These are phyloP conservation scores for Cryptococcus sp. DNA, from an alignment of 1,284 basidiomycete genomes.

Conservation along the genomic window DNA sequence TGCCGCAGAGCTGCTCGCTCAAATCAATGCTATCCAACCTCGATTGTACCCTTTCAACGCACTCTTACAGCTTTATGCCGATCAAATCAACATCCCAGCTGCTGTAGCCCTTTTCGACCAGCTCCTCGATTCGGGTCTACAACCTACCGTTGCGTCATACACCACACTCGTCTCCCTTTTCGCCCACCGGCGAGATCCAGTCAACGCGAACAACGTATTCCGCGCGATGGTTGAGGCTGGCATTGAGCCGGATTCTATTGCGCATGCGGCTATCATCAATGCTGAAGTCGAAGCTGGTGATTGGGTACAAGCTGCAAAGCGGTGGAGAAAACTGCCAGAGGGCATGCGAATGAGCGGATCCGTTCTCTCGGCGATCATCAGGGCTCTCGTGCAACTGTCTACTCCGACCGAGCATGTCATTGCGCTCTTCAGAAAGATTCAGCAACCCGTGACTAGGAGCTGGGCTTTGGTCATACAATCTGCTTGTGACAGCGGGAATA, in stretches of 20 bases:
- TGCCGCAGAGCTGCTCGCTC: conserved; percentile 18
- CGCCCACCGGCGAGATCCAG: conserved; percentile 65
- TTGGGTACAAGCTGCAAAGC: conserved; percentile 52
- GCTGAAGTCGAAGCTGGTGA: conserved; percentile 79
- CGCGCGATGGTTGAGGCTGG: conserved; percentile 56
- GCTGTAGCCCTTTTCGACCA: conserved; percentile 64
- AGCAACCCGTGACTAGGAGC: conserved; percentile 64
- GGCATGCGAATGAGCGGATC: conserved; percentile 55
- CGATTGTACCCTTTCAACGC: conserved; percentile 52
- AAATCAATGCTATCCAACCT: conserved; percentile 14
- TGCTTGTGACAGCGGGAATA: conserved; percentile 72
- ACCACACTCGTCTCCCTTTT: conserved; percentile 71
- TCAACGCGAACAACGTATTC: conserved; percentile 69
- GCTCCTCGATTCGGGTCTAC: conserved; percentile 61
- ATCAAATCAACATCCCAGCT: conserved; percentile 60
- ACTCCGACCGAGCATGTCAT: conserved; percentile 72
- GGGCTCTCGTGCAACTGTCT: conserved; percentile 79
- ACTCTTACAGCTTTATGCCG: conserved; percentile 64
- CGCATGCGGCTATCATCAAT: conserved; percentile 75
- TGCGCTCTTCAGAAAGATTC: conserved; percentile 63
- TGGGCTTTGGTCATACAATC: conserved; percentile 81
- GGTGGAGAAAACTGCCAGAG: conserved; percentile 27
- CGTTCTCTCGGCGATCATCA: conserved; percentile 75
- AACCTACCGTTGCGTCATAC: conserved; percentile 63
- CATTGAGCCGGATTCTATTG: conserved; percentile 63